These are phyloP conservation scores for Komagataella kurtzmanii DNA, from an alignment of 805 yeast species.

Conservation along the genomic window DNA sequence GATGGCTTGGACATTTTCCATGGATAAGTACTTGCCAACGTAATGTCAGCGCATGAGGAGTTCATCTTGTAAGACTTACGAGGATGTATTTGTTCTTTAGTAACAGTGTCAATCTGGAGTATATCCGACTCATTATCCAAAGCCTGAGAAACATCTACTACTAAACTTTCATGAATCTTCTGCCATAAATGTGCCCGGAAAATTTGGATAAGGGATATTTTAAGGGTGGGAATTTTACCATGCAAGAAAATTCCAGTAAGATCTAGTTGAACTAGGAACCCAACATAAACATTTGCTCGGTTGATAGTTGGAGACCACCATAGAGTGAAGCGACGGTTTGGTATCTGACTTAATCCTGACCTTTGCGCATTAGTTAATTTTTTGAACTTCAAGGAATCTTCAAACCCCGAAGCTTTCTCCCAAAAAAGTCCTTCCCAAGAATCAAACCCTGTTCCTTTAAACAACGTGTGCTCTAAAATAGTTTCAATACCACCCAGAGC, in stretches of 20 bases:
- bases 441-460: slow-evolving; percentile 94
- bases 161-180: slow-evolving; percentile 91
- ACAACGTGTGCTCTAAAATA: slow-evolving; percentile 85
- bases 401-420: slow-evolving; percentile 97
- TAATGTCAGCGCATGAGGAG: slow-evolving; percentile 87
- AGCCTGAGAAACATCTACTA: slow-evolving; percentile 86
- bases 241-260: slow-evolving; percentile 93
- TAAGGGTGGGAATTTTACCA: slow-evolving; percentile 95
- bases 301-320: slow-evolving; percentile 99
- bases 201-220: slow-evolving; percentile 88
- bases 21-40: slow-evolving; percentile 55
- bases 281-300: slow-evolving; percentile 95
- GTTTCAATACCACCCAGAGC: slow-evolving; percentile 97
- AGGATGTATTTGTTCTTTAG: slow-evolving; percentile 90
- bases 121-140: slow-evolving; percentile 78
- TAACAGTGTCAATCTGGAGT: slow-evolving; percentile 72
- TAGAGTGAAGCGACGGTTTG: slow-evolving; percentile 89
- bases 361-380: slow-evolving; percentile 96
- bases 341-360: slow-evolving; percentile 93
- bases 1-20: slow-evolving; percentile 86
- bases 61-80: slow-evolving; percentile 96
- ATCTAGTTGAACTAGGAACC: slow-evolving; percentile 91
- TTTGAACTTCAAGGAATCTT: slow-evolving; percentile 88
- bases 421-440: slow-evolving; percentile 98
- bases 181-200: slow-evolving; percentile 99